A percentile compares a stretch with the other conserved stretches of the same genome.
These are phyloP conservation scores for Blastobotrys attinorum DNA, from an alignment of 805 yeast genomes.

Conservation along the genomic window DNA sequence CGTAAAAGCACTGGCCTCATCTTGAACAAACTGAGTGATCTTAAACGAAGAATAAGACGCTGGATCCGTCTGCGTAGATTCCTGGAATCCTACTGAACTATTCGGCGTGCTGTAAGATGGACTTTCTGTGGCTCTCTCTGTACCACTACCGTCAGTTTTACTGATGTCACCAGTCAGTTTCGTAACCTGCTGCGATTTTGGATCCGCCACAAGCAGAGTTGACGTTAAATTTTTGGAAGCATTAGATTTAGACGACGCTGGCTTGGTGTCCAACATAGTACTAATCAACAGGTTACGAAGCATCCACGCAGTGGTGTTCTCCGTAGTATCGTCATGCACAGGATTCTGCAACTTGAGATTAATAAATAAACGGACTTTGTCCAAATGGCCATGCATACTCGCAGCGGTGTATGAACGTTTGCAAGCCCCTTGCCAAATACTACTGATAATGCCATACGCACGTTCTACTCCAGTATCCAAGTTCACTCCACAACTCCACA, in stretches of 20 bases:
- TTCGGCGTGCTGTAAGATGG: too few species aligned
- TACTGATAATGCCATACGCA: constrained; percentile 15
- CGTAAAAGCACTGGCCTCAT: background rate
- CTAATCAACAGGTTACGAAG: background rate
- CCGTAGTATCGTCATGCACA: background rate
- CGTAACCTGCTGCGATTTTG: background rate
- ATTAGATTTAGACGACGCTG: too few species aligned
- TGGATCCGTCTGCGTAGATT: too few species aligned
- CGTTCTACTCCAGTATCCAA: constrained; percentile 22
- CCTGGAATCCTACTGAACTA: too few species aligned
- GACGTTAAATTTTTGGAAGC: background rate
- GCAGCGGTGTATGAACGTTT: background rate
- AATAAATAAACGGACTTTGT: background rate
- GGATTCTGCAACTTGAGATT: background rate
- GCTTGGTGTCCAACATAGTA: background rate
- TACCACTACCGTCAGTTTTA: too few species aligned
- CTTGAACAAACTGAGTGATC: too few species aligned
- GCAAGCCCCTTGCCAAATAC: constrained; percentile 20
- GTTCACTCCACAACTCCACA: background rate
- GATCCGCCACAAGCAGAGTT: background rate
- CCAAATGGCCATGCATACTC: background rate
- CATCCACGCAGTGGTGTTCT: background rate
- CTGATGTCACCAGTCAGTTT: background rate
- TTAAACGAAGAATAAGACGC: too few species aligned
- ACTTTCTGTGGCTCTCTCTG: too few species aligned